Evolutionary conservation across 768 basidiomycete species (phyloP).

Genomic region (Exidia glandulosa): DNA sequence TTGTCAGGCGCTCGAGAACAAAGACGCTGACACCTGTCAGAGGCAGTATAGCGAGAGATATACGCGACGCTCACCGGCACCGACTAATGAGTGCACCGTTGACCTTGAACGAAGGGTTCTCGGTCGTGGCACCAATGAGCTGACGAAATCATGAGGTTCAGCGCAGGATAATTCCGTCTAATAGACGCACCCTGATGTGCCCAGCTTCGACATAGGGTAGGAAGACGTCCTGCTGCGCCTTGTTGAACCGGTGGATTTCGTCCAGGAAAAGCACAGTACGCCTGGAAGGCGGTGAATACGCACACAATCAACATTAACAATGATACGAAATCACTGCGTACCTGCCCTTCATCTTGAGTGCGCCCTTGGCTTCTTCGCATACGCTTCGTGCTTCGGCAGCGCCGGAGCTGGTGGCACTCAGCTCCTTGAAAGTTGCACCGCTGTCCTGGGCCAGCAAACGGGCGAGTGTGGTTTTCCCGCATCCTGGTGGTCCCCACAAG

Average conservation of each 20-base stretch:
- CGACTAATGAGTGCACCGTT: constrained; percentile 63
- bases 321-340: constrained; percentile 16
- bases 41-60: constrained; percentile 5
- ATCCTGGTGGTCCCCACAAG: constrained; percentile 45
- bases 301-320: background rate
- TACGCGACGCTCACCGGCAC: constrained; percentile 45
- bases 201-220: constrained; percentile 75
- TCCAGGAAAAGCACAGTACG: constrained; percentile 72
- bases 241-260: constrained; percentile 75
- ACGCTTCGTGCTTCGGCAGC: constrained; percentile 62
- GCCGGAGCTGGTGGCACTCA: constrained; percentile 61
- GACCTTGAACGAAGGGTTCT: constrained; percentile 81
- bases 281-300: constrained; percentile 24
- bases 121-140: constrained; percentile 78
- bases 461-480: constrained; percentile 69
- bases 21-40: constrained; percentile 45
- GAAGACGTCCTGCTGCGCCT: constrained; percentile 69
- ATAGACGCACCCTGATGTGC: constrained; percentile 42
- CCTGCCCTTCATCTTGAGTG: constrained; percentile 56
- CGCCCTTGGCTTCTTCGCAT: constrained; percentile 64
- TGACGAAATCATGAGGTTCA: constrained; percentile 14
- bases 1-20: constrained; percentile 54
- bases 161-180: background rate
- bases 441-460: constrained; percentile 52
- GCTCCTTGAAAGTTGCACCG: constrained; percentile 57